Evolutionary conservation across 2,329 filamentous ascomycete genomes (phyloP).

Genomic region (Aspergillus piperis): DNA sequence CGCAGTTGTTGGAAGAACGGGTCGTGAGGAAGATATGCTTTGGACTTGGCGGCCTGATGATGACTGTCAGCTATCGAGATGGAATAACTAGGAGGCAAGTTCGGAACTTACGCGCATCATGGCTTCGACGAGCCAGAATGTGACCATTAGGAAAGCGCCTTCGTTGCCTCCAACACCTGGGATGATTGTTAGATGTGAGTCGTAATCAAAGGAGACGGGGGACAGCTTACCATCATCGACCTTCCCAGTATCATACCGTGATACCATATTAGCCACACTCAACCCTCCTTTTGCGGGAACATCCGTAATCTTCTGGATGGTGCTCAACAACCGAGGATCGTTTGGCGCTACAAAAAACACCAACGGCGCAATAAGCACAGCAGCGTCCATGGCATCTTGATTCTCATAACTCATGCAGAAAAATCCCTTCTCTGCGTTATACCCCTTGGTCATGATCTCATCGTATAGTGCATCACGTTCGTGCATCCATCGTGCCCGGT

Average conservation of each 20-base stretch:
- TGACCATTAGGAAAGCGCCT: constrained; percentile 79
- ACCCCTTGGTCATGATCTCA: constrained; percentile 75
- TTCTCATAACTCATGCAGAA: constrained; percentile 78
- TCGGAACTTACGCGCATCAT: constrained; percentile 64
- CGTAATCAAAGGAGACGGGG: too few relatives aligned
- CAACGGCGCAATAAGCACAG: constrained; percentile 67
- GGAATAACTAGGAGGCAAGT: not conserved
- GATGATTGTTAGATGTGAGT: not conserved
- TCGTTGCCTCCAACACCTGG: constrained; percentile 71
- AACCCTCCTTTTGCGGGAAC: constrained; percentile 74
- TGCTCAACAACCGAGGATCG: constrained; percentile 72
- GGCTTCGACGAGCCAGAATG: constrained; percentile 79
- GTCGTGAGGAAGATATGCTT: constrained; percentile 20
- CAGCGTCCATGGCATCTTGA: constrained; percentile 67
- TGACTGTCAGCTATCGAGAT: not conserved
- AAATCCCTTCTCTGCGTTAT: constrained; percentile 67
- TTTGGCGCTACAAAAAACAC: constrained; percentile 80
- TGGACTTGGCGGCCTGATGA: constrained; percentile 29
- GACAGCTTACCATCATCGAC: constrained; percentile 64
- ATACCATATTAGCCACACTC: constrained; percentile 73
- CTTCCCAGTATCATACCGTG: constrained; percentile 69
- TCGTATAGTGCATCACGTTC: constrained; percentile 71
- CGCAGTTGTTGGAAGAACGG: constrained; percentile 37
- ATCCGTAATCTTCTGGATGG: constrained; percentile 70
- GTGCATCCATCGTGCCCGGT: constrained; percentile 65